phyloP scores from a whole-genome alignment of 805 yeast genomes.

The Maudiozyma barnettii region DNA sequence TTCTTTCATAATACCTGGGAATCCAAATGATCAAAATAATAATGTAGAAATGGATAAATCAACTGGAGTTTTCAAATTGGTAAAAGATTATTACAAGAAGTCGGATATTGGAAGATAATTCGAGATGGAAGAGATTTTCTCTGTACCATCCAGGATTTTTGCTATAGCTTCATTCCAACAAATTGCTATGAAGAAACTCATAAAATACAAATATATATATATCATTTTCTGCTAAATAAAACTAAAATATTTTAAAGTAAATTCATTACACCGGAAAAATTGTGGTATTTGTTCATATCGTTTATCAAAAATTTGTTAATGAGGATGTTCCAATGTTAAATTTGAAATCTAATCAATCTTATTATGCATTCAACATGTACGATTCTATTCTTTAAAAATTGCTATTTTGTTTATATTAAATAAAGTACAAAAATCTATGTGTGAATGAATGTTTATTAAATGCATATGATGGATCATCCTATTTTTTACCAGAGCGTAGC shows the following conservation, averaged over 20 bases:
- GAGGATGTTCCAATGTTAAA: too few species aligned
- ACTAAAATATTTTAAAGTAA: too few species aligned
- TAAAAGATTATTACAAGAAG: constrained; percentile 65
- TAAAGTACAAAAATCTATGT: not conserved
- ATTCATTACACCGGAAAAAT: too few species aligned
- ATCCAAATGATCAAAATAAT: not conserved
- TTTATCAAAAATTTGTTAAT: too few species aligned
- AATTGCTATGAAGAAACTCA: too few species aligned
- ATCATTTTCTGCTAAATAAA: too few species aligned
- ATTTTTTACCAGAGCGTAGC: constrained; percentile 43
- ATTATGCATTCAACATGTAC: too few species aligned
- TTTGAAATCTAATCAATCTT: too few species aligned
- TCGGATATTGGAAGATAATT: constrained; percentile 23
- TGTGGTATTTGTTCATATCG: too few species aligned
- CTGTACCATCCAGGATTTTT: not conserved
- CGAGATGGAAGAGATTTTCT: not conserved
- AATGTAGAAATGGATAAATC: not conserved
- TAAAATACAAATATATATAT: too few species aligned
- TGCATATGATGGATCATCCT: not conserved
- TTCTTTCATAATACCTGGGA: constrained; percentile 2
- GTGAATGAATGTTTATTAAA: constrained; percentile 1
- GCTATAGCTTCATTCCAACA: too few species aligned
- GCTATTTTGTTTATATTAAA: not conserved
- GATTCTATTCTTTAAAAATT: too few species aligned
- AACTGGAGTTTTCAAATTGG: constrained; percentile 63